These are phyloP conservation scores for Trametopsis cervina DNA, from an alignment of 768 basidiomycete genomes.

Conservation along the genomic window DNA sequence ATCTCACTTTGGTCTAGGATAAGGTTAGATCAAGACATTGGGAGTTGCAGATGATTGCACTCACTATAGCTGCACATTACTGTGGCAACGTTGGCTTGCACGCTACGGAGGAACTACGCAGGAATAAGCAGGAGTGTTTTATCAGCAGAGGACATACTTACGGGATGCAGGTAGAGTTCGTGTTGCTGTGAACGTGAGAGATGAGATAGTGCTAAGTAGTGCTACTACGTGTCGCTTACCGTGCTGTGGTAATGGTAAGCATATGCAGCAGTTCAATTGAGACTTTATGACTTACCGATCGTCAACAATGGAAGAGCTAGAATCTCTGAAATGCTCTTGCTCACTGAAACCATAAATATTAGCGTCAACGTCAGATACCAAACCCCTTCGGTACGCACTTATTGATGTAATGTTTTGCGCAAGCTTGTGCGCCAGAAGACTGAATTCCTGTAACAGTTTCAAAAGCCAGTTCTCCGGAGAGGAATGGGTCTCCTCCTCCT, in stretches of 20 bases:
- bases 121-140: background rate
- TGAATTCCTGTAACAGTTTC: conserved; percentile 26
- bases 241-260: background rate
- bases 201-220: too few relatives aligned
- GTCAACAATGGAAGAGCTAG: conserved; percentile 58
- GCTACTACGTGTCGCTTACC: too few relatives aligned
- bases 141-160: too few relatives aligned
- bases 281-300: conserved; percentile 45
- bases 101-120: conserved; percentile 46
- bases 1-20: too few relatives aligned
- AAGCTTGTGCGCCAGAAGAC: conserved; percentile 23
- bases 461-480: conserved; percentile 27
- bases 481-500: conserved; percentile 23
- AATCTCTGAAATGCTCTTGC: conserved; percentile 54
- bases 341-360: conserved; percentile 25
- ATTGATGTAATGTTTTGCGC: conserved; percentile 20
- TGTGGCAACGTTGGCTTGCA: conserved; percentile 66
- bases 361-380: background rate
- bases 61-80: conserved; percentile 72
- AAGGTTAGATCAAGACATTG: too few relatives aligned
- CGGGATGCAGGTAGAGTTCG: conserved; percentile 60
- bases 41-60: too few relatives aligned
- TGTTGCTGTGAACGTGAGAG: conserved; percentile 43
- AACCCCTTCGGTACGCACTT: conserved; percentile 10
- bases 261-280: background rate